Conservation (phyloP, 1,139 yeast genomes). For the Debaryomyces psychrophilus region DNA sequence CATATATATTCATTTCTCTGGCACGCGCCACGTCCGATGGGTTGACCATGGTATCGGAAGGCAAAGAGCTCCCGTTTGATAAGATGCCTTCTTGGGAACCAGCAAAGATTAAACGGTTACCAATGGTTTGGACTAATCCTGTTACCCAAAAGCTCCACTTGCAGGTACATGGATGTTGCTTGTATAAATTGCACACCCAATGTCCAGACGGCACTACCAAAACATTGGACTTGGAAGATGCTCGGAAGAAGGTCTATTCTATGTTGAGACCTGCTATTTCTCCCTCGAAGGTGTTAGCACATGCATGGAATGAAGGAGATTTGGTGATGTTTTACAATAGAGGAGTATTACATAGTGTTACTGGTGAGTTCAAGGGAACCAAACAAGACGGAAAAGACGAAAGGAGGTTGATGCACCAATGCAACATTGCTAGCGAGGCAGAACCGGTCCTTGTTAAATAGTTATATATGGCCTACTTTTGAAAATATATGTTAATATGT, state of each 20-base stretch:
- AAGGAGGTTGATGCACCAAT: constrained; percentile 86
- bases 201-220: constrained; percentile 53
- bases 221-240: constrained; percentile 63
- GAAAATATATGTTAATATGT: not conserved
- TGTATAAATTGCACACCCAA: constrained; percentile 63
- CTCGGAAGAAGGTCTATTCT: constrained; percentile 68
- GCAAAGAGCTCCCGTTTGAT: constrained; percentile 65
- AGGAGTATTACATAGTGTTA: constrained; percentile 89
- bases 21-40: constrained; percentile 86
- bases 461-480: constrained; percentile 3
- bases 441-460: constrained; percentile 53
- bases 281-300: constrained; percentile 74
- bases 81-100: constrained; percentile 83
- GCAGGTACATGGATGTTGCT: constrained; percentile 87
- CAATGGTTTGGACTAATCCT: constrained; percentile 93
- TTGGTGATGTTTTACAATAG: constrained; percentile 82
- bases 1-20: constrained; percentile 79
- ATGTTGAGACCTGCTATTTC: constrained; percentile 86
- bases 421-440: constrained; percentile 80
- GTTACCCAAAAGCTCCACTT: constrained; percentile 78
- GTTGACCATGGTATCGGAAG: constrained; percentile 79
- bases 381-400: constrained; percentile 58
- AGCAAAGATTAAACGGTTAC: constrained; percentile 70
- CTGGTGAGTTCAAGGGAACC: constrained; percentile 73
- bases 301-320: constrained; percentile 81